phyloP scores from a whole-genome alignment of 2,329 filamentous ascomycete genomes.

The Didymella pinodella region DNA sequence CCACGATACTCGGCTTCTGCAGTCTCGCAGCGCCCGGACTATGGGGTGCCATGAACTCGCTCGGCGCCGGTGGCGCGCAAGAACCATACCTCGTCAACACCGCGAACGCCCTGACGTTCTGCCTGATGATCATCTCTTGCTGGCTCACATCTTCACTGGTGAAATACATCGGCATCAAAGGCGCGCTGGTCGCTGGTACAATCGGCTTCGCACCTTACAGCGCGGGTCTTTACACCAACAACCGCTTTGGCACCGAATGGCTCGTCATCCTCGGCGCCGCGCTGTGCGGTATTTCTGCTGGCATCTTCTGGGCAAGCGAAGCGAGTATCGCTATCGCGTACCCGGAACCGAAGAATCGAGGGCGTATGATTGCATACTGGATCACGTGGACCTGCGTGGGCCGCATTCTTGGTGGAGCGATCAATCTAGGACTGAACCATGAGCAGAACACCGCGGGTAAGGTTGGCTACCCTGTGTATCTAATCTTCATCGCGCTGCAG shows the following conservation, averaged over 20 bases:
- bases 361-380: constrained; percentile 54
- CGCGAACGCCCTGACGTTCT: constrained; percentile 25
- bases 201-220: constrained; percentile 27
- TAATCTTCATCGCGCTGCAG: constrained; percentile 55
- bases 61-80: constrained; percentile 27
- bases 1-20: constrained; percentile 72
- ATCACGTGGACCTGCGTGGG: constrained; percentile 62
- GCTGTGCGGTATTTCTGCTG: constrained; percentile 25
- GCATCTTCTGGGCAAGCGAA: constrained; percentile 27
- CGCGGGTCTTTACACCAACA: constrained; percentile 27
- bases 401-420: constrained; percentile 60
- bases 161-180: constrained; percentile 25
- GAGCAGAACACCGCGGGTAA: constrained; percentile 53
- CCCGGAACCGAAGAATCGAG: constrained; percentile 16
- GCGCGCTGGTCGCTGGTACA: constrained; percentile 21
- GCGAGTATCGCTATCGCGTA: constrained; percentile 25
- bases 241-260: constrained; percentile 27
- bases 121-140: constrained; percentile 25
- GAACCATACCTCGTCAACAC: constrained; percentile 29
- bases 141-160: constrained; percentile 22
- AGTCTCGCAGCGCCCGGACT: constrained; percentile 65
- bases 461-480: constrained; percentile 53
- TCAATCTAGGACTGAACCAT: constrained; percentile 59
- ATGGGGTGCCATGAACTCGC: constrained; percentile 31
- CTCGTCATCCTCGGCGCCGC: constrained; percentile 25